Evolutionary conservation across 164 flowering plant genomes (phyloP).

Genomic region (Kalanchoe fedtschenkoi): DNA sequence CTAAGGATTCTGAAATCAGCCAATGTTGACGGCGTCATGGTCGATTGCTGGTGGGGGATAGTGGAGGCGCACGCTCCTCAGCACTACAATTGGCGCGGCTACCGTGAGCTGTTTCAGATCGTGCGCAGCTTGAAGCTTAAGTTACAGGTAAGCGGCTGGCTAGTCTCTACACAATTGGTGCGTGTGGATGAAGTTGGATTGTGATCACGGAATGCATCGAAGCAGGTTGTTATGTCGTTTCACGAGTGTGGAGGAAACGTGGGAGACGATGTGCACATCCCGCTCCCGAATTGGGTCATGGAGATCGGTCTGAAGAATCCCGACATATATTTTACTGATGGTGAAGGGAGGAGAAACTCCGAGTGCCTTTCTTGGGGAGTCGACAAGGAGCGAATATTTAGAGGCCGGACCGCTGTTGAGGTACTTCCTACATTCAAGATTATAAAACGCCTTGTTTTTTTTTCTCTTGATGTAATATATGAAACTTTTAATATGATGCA

Average conservation of each 20-base stretch:
- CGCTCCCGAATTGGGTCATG: conserved; percentile 77
- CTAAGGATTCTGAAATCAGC: conserved; percentile 59
- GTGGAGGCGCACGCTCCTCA: conserved; percentile 87
- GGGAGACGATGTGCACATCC: conserved; percentile 85
- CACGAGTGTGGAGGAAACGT: conserved; percentile 97
- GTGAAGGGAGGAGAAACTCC: conserved; percentile 56
- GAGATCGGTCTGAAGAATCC: conserved; percentile 71
- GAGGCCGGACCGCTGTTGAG: conserved; percentile 91
- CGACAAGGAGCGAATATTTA: conserved; percentile 72
- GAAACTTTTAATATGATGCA: conserved; percentile 30
- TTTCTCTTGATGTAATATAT: neutral
- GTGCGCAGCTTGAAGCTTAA: conserved; percentile 73
- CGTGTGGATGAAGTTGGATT: neutral
- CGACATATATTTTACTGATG: conserved; percentile 73
- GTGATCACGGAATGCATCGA: neutral
- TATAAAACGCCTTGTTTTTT: neutral
- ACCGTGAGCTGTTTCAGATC: conserved; percentile 71
- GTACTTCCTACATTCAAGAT: conserved; percentile 19
- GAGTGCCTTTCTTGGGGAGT: conserved; percentile 91
- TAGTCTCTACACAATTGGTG: neutral
- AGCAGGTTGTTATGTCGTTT: conserved; percentile 84
- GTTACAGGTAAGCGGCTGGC: conserved; percentile 47
- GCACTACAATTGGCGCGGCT: conserved; percentile 89
- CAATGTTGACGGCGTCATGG: conserved; percentile 84
- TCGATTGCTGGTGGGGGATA: conserved; percentile 99